Base-by-base conservation (phyloP, 2,329 filamentous ascomycete species). In the Colletotrichum sojae region DNA sequence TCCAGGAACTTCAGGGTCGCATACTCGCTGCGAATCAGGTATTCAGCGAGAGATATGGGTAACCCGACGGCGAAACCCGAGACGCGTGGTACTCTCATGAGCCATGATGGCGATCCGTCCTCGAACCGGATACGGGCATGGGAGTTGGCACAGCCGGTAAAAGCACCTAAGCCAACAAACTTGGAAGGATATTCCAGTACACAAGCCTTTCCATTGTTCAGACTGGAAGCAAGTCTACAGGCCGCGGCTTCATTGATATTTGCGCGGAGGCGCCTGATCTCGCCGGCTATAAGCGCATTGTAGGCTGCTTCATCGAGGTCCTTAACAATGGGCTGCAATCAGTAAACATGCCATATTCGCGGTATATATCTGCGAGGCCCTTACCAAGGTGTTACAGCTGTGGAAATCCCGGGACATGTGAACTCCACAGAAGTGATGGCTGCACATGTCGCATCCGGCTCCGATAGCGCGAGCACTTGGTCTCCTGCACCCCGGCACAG, bases 1-100 rank as follows among this genome's bases (percentile, higher is more conserved):
- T 76, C 75, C 6, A 79, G 71, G 57, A 76, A 78, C 54, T 77
- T 78, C 20, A 79, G 71, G 1, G 77, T 78, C 1, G 75, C 75
- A 45, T 75, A 78, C 67, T 78, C 76, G 73, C 76, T 78, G 25
- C 55, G 56, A 3, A 78, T 71, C 16, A 77, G 56, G 58, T 76
- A 76, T 8, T 76, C 75, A 2, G 72, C 72, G 5, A 77, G 71
- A 46, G 53, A 49, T 16, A 54, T 57, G 5, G 68, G 62, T 8
- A 76, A 71, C 6, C 72, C 69, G 46, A 73, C 70, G 36, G 66
- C 70, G 45, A 70, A 73, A 43, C 72, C 56, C 15, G 71, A 15
- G 48, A 73, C 73, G 6, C 74, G 71, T 20, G 75, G 74, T 12
- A 77, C 69, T 54, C 75, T 51, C 49, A 74, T 27, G 18, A 77